Evolutionary conservation across 495 filamentous ascomycete genomes (phyloP), one percentile per base, ranked within the genome.

Genomic region (Penicillium parvum): DNA sequence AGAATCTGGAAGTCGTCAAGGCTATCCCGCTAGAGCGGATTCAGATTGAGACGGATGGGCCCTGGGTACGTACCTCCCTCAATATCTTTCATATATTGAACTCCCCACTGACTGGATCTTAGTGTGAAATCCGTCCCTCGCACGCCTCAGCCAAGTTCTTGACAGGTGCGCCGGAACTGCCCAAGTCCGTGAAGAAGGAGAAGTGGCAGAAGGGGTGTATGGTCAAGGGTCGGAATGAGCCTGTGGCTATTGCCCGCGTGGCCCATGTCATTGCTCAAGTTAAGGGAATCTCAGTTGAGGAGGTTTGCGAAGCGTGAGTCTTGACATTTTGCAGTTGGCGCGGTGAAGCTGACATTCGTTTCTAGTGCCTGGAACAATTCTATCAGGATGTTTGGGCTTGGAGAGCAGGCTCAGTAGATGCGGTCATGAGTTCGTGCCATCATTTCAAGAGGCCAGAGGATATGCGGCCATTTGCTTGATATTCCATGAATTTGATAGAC

Each of bases 31-130:
- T 96, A 22, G 77, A 82, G 15, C 52, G 80, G 35, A 56, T 96
- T 33, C 90, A 95, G 75, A 77, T 96, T 32, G 90, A 96, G 74
- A 96, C 90, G 5, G 90, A 96, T 66, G 90, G 90, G 7, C 90
- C 90, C 20, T 96, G 90, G 90, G 74, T 77, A 66, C 44, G 58
- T 52, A 12, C 5, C 18, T 19, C 20, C 11, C 15, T 29, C 18
- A 12, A 7, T 14, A 11, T 3, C 7, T 19, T 18, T 3, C 6
- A n/a, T 23, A 28, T 11, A n/a, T n/a, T n/a, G n/a, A n/a, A n/a
- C 20, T 7, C 12, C 30, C 14, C 14, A 26, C 40, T 50, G 21
- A 23, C 10, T 20, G 11, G 0, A 12, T 12, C 52, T 35, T 41
- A 75, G 72, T 79, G 76, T 53, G 76, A 79, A 39, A 79, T 79